Base-by-base conservation (phyloP, 371 early-diverging fungal species). In the Mucor indicus region DNA sequence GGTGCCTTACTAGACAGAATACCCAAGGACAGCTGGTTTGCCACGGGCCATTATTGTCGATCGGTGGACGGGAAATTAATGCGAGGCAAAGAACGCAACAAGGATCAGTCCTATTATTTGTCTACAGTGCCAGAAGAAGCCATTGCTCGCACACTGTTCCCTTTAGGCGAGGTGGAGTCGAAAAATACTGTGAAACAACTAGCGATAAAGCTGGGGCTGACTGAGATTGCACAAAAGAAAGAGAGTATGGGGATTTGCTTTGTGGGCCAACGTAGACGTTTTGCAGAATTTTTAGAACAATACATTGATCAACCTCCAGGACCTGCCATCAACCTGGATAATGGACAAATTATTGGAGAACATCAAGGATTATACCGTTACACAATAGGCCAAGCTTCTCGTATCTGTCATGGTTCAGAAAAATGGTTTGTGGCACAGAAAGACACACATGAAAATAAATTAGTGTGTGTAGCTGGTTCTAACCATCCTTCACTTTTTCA, bases 221-320 rank as follows among this genome's bases (percentile, higher is more conserved):
- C 59, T 1, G 77, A 61, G 3, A 61, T 83, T 11, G 87, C 90
- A 0, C 38, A 57, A 8, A 93, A 93, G 65, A 80, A 78, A 30
- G 98, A 97, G 57, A 92, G 92, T 57, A 92, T 94, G 93, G 98
- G 98, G 0, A 92, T 97, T 16, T 97, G 98, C 50, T 96, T 97
- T 78, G 87, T 97, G 4, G 96, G 96, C 1, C 86, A 92, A 52
- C 75, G 87, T 2, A 76, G 71, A 9, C 57, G 68, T 11, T 96
- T 94, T 67, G 79, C 83, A 3, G 80, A 83, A 11, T 97, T 97
- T 55, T 50, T 97, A 37, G 75, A 78, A 42, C 66, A 82, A 60
- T 83, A 81, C 31, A 65, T 91, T 53, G 77, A 81, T 30, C 67
- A 70, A 15, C 55, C 44, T 0, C 77, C 75, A 0, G 92, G 94